Conservation (phyloP, 169 alveolate species). For the Sarcocystis neurona region DNA sequence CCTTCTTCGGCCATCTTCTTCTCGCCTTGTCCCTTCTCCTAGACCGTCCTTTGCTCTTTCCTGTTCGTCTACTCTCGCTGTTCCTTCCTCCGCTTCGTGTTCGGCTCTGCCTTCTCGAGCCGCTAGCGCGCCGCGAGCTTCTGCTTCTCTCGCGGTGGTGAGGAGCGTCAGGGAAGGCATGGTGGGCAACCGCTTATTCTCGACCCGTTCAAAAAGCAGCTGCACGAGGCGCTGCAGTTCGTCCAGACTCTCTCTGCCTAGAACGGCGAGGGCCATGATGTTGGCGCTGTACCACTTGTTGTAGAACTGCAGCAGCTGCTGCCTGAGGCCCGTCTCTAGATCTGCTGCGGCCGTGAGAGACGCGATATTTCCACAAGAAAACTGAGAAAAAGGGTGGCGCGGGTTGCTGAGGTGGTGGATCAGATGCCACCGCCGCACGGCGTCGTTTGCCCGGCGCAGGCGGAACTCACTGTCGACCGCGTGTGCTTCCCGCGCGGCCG, state of each 20-base stretch:
- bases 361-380: conserved; percentile 27
- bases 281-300: conserved; percentile 72
- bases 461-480: conserved; percentile 50
- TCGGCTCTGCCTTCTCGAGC: no score
- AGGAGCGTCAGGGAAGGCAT: neutral
- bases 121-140: no score
- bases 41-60: no score
- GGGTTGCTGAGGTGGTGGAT: conserved; percentile 20
- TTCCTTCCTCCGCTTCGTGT: no score
- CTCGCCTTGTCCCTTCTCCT: no score
- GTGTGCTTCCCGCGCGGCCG: conserved; percentile 12
- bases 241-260: conserved; percentile 33
- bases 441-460: conserved; percentile 34
- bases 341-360: conserved; percentile 10
- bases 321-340: neutral
- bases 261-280: conserved; percentile 70
- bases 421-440: conserved; percentile 23
- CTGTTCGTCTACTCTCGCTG: no score
- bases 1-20: no score
- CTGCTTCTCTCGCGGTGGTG: no score
- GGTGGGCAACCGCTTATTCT: conserved; percentile 19
- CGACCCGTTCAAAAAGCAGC: conserved; percentile 62
- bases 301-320: conserved; percentile 39
- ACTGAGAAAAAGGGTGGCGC: conserved; percentile 23
- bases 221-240: conserved; percentile 11